Evolutionary conservation across 2,329 filamentous ascomycete species (phyloP), one percentile per base, ranked within the genome.

Genomic region (Lachnellula willkommii): DNA sequence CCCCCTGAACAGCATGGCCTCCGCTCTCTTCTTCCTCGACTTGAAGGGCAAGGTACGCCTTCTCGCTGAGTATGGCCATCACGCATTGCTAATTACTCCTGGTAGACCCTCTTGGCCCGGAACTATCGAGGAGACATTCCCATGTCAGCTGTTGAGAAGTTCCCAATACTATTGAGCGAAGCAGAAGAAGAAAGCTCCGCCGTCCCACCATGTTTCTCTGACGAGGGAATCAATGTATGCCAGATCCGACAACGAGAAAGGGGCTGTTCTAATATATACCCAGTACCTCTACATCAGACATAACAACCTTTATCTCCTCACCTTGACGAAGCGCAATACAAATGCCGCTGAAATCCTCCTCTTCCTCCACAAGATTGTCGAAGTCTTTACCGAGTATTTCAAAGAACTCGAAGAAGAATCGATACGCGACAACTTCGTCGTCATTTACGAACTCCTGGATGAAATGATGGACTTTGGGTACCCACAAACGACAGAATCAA

Each of bases 391-490:
- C 57, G 94, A 99, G 75, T 99, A 99, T 79, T 99, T 99, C 81
- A 99, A 99, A 74, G 93, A 95, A 62, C 81, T 99, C 58, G 94
- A 99, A 74, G 94, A 99, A 74, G 94, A 99, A 75, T 96, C 90
- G 67, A 99, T 99, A 72, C 85, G 94, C 66, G 94, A 99, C 79
- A 99, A 99, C 78, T 99, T 99, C 71, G 94, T 99, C 73, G 86
- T 99, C 70, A 99, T 99, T 70, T 99, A 99, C 79, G 94, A 99
- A 75, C 77, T 99, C 59, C 83, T 99, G 61, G 94, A 99, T 71
- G 94, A 99, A 78, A 99, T 99, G 94, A 99, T 99, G 94, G 94
- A 99, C 75, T 99, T 99, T 79, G 94, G 94, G 61, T 96, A 99
- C 73, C 94, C 94, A 5, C 94, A 99, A 74, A 99, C 94, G 9